These are phyloP conservation scores for Hibiscus syriacus DNA, from an alignment of 345 rosid genomes.

Conservation along the genomic window DNA sequence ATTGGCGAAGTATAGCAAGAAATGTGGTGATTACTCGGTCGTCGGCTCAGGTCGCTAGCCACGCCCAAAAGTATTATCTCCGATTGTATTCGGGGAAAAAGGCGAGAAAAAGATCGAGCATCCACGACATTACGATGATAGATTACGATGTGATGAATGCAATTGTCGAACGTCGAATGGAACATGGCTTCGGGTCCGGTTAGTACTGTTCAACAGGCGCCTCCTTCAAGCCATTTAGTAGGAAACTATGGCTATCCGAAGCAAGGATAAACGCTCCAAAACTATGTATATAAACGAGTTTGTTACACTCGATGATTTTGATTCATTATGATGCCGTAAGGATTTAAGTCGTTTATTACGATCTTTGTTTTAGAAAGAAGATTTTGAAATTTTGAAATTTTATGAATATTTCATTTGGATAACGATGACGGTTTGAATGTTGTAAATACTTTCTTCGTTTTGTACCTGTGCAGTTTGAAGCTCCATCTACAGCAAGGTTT, in stretches of 20 bases:
- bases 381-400: no score
- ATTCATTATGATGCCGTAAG: no score
- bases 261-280: no score
- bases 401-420: no score
- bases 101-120: background rate
- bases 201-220: background rate
- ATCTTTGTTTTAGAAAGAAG: no score
- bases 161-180: background rate
- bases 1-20: background rate
- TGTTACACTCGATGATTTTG: no score
- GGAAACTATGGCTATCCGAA: background rate
- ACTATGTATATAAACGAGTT: no score
- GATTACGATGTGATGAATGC: background rate
- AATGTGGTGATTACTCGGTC: background rate
- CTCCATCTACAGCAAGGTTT: no score
- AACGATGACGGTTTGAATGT: background rate
- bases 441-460: no score
- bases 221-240: background rate
- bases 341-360: no score
- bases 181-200: background rate
- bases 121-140: background rate
- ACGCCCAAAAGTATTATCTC: background rate
- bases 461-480: no score
- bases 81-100: background rate
- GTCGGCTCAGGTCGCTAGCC: background rate